These are phyloP conservation scores for Debaryomyces fabryi DNA, from an alignment of 1,139 yeast genomes.

Conservation along the genomic window DNA sequence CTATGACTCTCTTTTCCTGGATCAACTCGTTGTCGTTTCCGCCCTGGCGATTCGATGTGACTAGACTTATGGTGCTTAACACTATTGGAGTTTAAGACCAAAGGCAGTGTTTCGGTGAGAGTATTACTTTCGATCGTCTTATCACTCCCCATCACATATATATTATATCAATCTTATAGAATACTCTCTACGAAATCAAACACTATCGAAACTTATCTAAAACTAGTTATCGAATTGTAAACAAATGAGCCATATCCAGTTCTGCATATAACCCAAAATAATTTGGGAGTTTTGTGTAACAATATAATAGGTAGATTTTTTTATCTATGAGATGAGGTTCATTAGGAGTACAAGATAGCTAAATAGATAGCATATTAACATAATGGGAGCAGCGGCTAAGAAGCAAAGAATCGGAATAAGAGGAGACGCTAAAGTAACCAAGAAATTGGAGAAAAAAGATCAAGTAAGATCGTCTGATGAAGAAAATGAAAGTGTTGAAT, in stretches of 20 bases:
- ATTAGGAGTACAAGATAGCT: not conserved
- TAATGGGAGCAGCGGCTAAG: slow-evolving; percentile 22
- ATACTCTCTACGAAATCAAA: not conserved
- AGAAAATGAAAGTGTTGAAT: not conserved
- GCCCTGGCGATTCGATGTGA: slow-evolving; percentile 1
- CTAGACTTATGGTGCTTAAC: not conserved
- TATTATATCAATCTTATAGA: not conserved
- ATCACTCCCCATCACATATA: not conserved
- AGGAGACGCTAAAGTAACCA: slow-evolving; percentile 14
- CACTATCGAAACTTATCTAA: slow-evolving; percentile 1
- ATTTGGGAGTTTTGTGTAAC: not conserved
- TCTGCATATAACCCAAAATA: not conserved
- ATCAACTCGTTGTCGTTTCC: slow-evolving; percentile 2
- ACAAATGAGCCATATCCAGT: not conserved
- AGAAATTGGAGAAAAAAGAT: slow-evolving; percentile 5
- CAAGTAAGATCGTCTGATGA: not conserved
- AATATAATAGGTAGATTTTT: not conserved
- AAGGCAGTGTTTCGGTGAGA: not conserved
- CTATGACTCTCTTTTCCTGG: not conserved
- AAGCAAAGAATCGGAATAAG: slow-evolving; percentile 20
- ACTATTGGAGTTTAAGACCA: not conserved
- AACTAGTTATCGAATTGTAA: slow-evolving; percentile 6
- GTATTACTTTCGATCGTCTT: not conserved
- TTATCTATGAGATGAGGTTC: slow-evolving; percentile 7
- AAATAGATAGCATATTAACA: not conserved